phyloP scores from a whole-genome alignment of 371 early-diverging fungal species.

The Chytridiales sp. region DNA sequence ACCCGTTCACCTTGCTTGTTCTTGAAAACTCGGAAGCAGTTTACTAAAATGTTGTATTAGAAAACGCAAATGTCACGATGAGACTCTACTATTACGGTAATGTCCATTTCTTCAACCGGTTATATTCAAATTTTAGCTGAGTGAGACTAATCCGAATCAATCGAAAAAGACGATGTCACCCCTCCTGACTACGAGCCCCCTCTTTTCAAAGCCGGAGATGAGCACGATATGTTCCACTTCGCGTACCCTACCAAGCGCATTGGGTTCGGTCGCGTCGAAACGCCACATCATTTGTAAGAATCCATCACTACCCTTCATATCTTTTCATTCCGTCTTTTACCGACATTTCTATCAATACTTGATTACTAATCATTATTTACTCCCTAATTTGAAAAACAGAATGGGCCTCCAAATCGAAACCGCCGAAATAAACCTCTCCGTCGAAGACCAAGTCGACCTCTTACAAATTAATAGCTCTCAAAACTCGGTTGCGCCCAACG shows the following conservation, averaged over 20 bases:
- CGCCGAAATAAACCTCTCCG: no score
- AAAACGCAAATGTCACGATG: slow-evolving; percentile 45
- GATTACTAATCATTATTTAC: no score
- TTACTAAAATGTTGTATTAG: slow-evolving; percentile 29
- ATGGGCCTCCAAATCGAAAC: no score
- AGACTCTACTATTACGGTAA: slow-evolving; percentile 43
- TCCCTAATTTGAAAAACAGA: no score
- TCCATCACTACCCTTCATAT: no score
- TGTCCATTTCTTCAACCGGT: background rate
- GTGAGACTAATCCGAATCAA: background rate
- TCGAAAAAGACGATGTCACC: slow-evolving; percentile 42
- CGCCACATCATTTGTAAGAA: slow-evolving; percentile 43
- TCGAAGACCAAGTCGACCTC: no score
- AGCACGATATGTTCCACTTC: slow-evolving; percentile 33
- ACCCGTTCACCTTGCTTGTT: background rate
- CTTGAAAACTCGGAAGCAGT: background rate
- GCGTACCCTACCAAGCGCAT: slow-evolving; percentile 31
- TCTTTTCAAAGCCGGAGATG: slow-evolving; percentile 37
- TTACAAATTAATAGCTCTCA: no score
- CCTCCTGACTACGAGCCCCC: slow-evolving; percentile 55
- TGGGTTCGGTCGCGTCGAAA: slow-evolving; percentile 40
- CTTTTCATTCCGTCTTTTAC: no score
- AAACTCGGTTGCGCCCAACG: no score
- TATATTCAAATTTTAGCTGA: background rate
- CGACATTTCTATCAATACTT: no score